Evolutionary conservation across 2,329 filamentous ascomycete genomes (phyloP), one percentile per base, ranked within the genome.

Genomic region (Triangularia setosa): DNA sequence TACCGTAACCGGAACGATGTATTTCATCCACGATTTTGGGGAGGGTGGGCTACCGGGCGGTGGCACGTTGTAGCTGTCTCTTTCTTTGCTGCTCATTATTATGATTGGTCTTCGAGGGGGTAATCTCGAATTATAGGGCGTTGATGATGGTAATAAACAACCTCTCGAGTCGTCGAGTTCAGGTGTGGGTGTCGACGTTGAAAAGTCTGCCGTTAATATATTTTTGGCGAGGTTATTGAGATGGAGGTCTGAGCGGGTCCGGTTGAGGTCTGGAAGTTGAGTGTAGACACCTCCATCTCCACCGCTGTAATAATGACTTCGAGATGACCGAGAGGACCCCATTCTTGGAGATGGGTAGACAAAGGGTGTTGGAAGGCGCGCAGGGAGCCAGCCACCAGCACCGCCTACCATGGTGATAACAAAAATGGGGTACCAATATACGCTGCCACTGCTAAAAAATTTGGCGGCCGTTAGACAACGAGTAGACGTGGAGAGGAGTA

Each of bases 1-100:
- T 30, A 70, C 70, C 12, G 79, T 64, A 25, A 70, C 67, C 52
- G 72, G 58, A 18, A 64, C 67, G 48, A 75, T 69, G 56, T 35
- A 62, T 16, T 16, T 55, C 23, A 55, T 25, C 52, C 23, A 27
- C 21, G 52, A 55, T 8, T 9, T 16, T 14, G 23, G 52, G 16
- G 52, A 12, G 14, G 35, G 30, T 2, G 21, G 48, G 18, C 24
- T 5, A 4, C 35, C 35, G 16, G 35, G 2, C 14, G 40, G 40
- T 6, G 40, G 40, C 5, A 21, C 6, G 40, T 21, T 21, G 18
- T 23, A 9, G n/a, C 9, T 4, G 18, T 48, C 3, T 48, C 8
- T 21, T 48, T 48, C 40, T 16, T 16, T 55, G 16, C 35, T 4
- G 12, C 8, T 16, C 52, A 55, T 55, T 11, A 25, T 55, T 2